Base-by-base conservation (phyloP, 2,329 filamentous ascomycete genomes). In the Fusarium domesticum region DNA sequence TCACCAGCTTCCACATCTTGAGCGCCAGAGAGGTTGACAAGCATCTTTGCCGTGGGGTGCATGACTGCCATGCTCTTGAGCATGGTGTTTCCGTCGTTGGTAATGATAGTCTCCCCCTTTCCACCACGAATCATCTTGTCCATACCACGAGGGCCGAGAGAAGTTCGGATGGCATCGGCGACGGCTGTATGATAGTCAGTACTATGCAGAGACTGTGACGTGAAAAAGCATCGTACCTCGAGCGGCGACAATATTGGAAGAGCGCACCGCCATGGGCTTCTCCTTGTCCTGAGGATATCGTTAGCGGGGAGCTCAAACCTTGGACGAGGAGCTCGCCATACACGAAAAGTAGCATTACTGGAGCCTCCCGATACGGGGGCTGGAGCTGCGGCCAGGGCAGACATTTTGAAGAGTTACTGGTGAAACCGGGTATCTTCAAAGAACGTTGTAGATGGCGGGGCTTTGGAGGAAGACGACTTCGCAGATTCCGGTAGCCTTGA, bases 81-180 rank as follows among this genome's bases (percentile, higher is more conserved):
- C 92, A 98, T 98, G 45, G 93, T 98, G 75, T 95, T 95, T 69
- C 93, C 93, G 72, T 98, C 93, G 77, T 98, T 98, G 64, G 93
- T 98, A 74, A 98, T 98, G 69, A 97, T 93, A 46, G 91, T 96
- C 71, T 95, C 89, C 73, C 92, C 93, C 74, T 89, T 96, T 67
- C 90, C 88, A 48, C 87, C 95, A 77, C 95, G 87, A 62, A 98
- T 97, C 91, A 96, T 96, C 78, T 96, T 96, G 76, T 96, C 91
- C 91, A 96, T 96, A 66, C 93, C 93, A 70, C 93, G 84, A 56
- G 93, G 93, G 54, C 93, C 93, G 58, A 98, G 79, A 51, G 93
- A 97, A 19, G 92, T 97, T 77, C 93, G 81, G 68, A 98, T 95
- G 59, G 93, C 93, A 81, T 98, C 93, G 68, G 93, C 87, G 65